Base-by-base conservation (phyloP, 257 asterid species). In the Solanum sejunctum region DNA sequence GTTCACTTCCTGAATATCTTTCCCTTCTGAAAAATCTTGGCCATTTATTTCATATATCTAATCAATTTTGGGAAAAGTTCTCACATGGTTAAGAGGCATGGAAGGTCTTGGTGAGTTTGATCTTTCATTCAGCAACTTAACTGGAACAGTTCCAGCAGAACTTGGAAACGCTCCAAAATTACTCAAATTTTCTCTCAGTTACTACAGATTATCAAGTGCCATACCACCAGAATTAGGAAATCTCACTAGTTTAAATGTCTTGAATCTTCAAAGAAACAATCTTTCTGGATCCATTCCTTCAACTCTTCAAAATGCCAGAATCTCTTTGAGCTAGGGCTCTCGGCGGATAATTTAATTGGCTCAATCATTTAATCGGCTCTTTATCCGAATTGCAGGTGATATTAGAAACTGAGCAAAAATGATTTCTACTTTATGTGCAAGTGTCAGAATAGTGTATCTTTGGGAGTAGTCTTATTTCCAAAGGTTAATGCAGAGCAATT, bases 161-260 rank as follows among this genome's bases (percentile, higher is more conserved):
- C 89, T 96, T 5, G 93, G 96, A 39, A 92, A 90, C 88, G 93
- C 94, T 70, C 90, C 98, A 1, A 81, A 85, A 47, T 66, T 94
- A 84, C 89, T 96, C 57, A 6, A 91, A 47, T 93, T 95, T 12
- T 90, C 94, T 36, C 93, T 94, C 1, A 88, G 84, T 41, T 82
- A 81, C 91, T 94, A 94, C 86, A 88, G 71, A 56, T 32, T 94
- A 10, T 91, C 95, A 11, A 95, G 98, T 15, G 15, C 80, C 10
- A 92, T 94, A 90, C 98, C 98, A 60, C 89, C 89, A 17, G 95
- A 93, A 52, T 86, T 94, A 36, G 98, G 97, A 64, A 94, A 92
- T 5, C 94, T 96, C 36, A 85, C 84, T 47, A 61, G 91, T 43
- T 84, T 96, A 47, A 94, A 96, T 89, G 98, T 96, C 49, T 86